A percentile compares a stretch with the other conserved stretches of the same genome.
These are phyloP conservation scores for Trichoderma lentiforme DNA, from an alignment of 2,329 filamentous ascomycete genomes.

Conservation along the genomic window DNA sequence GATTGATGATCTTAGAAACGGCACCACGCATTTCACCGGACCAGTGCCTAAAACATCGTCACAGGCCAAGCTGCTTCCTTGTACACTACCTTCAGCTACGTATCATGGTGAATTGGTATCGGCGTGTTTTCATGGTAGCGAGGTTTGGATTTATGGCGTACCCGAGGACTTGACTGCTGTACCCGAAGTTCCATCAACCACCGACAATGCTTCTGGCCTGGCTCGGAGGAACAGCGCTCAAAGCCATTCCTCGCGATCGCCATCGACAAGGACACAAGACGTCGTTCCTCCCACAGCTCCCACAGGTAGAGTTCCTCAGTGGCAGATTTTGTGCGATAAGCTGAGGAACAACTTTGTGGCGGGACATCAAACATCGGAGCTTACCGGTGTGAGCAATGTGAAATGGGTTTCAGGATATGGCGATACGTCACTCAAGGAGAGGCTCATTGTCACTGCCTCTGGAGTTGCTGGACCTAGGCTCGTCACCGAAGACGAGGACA, in stretches of 20 bases:
- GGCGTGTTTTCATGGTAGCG: conserved; percentile 67
- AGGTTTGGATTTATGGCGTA: conserved; percentile 76
- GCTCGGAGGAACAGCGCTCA: conserved; percentile 26
- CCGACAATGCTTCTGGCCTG: conserved; percentile 25
- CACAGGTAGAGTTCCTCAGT: conserved; percentile 54
- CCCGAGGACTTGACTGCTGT: conserved; percentile 68
- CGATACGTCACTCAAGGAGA: conserved; percentile 47
- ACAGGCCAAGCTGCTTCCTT: conserved; percentile 61
- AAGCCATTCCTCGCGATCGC: conserved; percentile 31
- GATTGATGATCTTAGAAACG: conserved; percentile 70
- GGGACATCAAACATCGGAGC: conserved; percentile 62
- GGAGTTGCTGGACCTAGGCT: conserved; percentile 60
- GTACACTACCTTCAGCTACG: conserved; percentile 67
- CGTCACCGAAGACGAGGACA: conserved; percentile 65
- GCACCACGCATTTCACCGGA: conserved; percentile 75
- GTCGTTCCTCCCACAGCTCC: conserved; percentile 26
- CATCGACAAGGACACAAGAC: conserved; percentile 32
- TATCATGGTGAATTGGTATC: conserved; percentile 68
- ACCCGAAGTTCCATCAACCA: conserved; percentile 39
- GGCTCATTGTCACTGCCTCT: conserved; percentile 68
- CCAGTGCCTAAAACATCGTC: conserved; percentile 53
- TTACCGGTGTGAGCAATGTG: conserved; percentile 64
- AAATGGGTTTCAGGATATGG: conserved; percentile 66
- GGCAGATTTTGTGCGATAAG: conserved; percentile 67
- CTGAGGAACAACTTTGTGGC: conserved; percentile 67